Percentiles rank a stretch among this genome's conserved stretches.
Conservation (phyloP, 805 yeast species). For the Candida ficus region DNA sequence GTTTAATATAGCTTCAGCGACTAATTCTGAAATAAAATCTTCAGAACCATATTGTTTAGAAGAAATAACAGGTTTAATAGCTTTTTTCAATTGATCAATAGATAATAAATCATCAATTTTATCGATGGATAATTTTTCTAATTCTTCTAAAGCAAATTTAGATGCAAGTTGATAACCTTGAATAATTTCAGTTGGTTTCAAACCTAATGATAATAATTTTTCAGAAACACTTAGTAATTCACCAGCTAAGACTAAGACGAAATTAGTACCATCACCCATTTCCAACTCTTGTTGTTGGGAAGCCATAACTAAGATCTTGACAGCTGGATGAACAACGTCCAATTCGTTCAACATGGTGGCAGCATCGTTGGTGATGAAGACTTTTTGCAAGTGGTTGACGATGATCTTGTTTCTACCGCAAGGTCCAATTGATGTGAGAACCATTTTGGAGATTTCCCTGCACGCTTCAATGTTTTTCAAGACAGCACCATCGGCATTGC, state of each 20-base stretch:
- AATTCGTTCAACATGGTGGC: slow-evolving; percentile 93
- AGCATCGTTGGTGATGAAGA: slow-evolving; percentile 93
- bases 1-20: slow-evolving; percentile 77
- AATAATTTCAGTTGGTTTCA: slow-evolving; percentile 86
- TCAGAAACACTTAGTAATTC: slow-evolving; percentile 85
- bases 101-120: slow-evolving; percentile 53
- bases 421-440: slow-evolving; percentile 94
- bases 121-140: slow-evolving; percentile 62
- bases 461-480: slow-evolving; percentile 90
- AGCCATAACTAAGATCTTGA: slow-evolving; percentile 92
- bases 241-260: slow-evolving; percentile 89
- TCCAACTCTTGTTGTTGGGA: slow-evolving; percentile 95
- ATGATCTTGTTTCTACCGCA: slow-evolving; percentile 95
- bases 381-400: slow-evolving; percentile 80
- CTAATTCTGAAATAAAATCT: slow-evolving; percentile 67
- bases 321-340: slow-evolving; percentile 96
- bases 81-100: slow-evolving; percentile 56
- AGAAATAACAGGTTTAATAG: slow-evolving; percentile 80
- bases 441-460: slow-evolving; percentile 86
- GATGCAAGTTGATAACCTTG: slow-evolving; percentile 92
- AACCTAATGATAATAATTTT: slow-evolving; percentile 75
- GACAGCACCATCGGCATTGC: slow-evolving; percentile 92
- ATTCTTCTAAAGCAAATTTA: slow-evolving; percentile 61
- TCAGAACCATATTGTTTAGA: slow-evolving; percentile 93
- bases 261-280: slow-evolving; percentile 95